Evolutionary conservation across 352 stramenopile genomes (phyloP), one percentile per base, ranked within the genome.

Genomic region (Phytophthora chlamydospora): DNA sequence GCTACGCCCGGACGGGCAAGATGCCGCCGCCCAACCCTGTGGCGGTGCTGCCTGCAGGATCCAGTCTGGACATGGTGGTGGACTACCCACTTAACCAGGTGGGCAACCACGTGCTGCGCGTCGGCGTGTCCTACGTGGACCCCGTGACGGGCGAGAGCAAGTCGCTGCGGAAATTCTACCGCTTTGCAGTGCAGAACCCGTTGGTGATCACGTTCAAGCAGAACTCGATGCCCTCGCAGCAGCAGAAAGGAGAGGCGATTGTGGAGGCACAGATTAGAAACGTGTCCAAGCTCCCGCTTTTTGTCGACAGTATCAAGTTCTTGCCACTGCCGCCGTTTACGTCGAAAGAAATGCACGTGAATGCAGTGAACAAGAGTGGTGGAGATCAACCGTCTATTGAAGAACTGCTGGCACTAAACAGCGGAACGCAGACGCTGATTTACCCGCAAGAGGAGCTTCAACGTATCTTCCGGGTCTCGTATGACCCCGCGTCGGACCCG

Each of bases 141-240:
- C 85, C 85, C 4, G 41, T 89, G 31, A 90, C 88, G 17, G 80
- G 79, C 11, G 87, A 96, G 55, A 77, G 70, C 52, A 95, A 95
- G 61, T 95, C 85, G 17, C 66, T 97, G 29, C 89, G 89, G 35
- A 97, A 97, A 68, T 97, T 97, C 51, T 97, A 97, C 58, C 83
- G 89, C 0, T 97, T 97, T 44, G 85, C 78, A 0, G 90, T 97
- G 43, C 86, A 97, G 34, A 96, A 97, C 58, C 90, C 90, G 33
- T 61, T 97, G 33, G 80, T 89, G 14, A 91, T 96, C 45, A 88
- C 73, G 33, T 96, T 94, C 55, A 92, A 96, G 61, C 85, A 96
- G 63, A 66, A 59, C 16, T 57, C 48, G 17, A 19, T 38, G 40
- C 11, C 40, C 11, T 52, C 46, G 2, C 59, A 76, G 24, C 58